A percentile compares a stretch with the other conserved stretches of the same genome.
Evolutionary conservation across 2,329 filamentous ascomycete species (phyloP).

Genomic region (Madurella fahalii): DNA sequence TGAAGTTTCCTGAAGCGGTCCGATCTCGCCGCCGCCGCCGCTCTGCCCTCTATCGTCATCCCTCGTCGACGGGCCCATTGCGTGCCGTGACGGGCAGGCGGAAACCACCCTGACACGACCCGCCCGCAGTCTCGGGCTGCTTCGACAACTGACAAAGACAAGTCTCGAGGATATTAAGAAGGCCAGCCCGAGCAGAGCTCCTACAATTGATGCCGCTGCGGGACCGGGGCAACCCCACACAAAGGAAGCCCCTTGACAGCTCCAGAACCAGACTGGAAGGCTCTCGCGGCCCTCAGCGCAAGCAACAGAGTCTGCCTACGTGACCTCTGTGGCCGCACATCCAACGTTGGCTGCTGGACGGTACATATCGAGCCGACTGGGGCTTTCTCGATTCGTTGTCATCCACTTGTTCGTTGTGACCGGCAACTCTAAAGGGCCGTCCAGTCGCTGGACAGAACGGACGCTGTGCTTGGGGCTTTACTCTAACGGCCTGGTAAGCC

Average conservation of each 20-base stretch:
- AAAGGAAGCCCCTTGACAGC: background rate
- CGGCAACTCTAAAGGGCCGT: too few relatives aligned
- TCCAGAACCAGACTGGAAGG: background rate
- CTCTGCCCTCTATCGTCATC: slow-evolving; percentile 9
- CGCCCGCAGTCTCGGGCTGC: background rate
- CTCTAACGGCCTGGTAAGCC: too few relatives aligned
- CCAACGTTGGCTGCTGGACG: too few relatives aligned
- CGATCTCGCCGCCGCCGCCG: slow-evolving; percentile 12
- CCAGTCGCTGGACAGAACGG: too few relatives aligned
- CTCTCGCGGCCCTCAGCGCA: background rate
- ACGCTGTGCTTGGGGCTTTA: too few relatives aligned
- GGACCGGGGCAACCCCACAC: background rate
- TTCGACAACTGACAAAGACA: slow-evolving; percentile 6
- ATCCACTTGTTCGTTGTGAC: too few relatives aligned
- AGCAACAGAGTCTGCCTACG: background rate
- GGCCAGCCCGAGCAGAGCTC: background rate
- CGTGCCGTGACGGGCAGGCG: background rate
- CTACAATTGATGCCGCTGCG: background rate
- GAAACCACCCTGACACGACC: slow-evolving; percentile 9
- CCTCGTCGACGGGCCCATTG: slow-evolving; percentile 7
- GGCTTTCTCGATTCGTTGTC: slow-evolving; percentile 23
- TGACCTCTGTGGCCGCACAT: too few relatives aligned
- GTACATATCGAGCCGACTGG: slow-evolving; percentile 15
- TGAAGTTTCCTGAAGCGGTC: background rate
- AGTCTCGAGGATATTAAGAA: background rate